These are phyloP conservation scores for Blakeslea trispora DNA, from an alignment of 371 early-diverging fungal genomes.

Conservation along the genomic window DNA sequence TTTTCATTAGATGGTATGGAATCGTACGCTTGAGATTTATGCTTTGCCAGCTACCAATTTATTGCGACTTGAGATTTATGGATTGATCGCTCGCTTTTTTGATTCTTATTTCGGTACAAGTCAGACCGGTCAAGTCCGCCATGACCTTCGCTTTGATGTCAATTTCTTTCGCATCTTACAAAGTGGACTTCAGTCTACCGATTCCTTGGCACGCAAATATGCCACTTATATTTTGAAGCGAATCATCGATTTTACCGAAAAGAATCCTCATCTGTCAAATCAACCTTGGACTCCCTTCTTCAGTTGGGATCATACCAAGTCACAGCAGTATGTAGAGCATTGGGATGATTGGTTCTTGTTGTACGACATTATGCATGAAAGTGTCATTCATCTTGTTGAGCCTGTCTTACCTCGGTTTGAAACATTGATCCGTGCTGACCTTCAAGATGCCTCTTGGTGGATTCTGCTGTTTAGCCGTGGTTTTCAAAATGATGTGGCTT, in stretches of 20 bases:
- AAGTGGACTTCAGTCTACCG: conserved; percentile 49
- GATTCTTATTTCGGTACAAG: conserved; percentile 44
- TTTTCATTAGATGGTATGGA: conserved; percentile 43
- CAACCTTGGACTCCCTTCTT: conserved; percentile 43
- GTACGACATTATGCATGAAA: conserved; percentile 61
- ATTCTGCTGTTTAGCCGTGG: conserved; percentile 44
- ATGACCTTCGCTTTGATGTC: conserved; percentile 43
- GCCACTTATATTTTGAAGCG: conserved; percentile 47
- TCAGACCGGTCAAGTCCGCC: conserved; percentile 8
- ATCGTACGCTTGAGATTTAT: conserved; percentile 45
- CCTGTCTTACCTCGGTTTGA: conserved; percentile 50
- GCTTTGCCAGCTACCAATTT: conserved; percentile 51
- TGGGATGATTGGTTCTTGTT: conserved; percentile 66
- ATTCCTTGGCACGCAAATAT: conserved; percentile 46
- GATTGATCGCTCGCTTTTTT: conserved; percentile 47
- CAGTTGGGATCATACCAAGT: conserved; percentile 29
- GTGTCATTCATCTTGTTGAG: conserved; percentile 54
- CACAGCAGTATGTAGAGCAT: conserved; percentile 26
- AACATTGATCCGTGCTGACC: conserved; percentile 24
- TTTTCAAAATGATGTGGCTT: conserved; percentile 42
- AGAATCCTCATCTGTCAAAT: conserved; percentile 16
- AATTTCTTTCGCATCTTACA: conserved; percentile 47
- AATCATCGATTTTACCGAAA: conserved; percentile 41
- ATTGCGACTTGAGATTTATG: conserved; percentile 45
- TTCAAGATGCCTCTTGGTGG: conserved; percentile 50